Evolutionary conservation across 768 basidiomycete species (phyloP).

Genomic region (Aureoboletus auriporus): DNA sequence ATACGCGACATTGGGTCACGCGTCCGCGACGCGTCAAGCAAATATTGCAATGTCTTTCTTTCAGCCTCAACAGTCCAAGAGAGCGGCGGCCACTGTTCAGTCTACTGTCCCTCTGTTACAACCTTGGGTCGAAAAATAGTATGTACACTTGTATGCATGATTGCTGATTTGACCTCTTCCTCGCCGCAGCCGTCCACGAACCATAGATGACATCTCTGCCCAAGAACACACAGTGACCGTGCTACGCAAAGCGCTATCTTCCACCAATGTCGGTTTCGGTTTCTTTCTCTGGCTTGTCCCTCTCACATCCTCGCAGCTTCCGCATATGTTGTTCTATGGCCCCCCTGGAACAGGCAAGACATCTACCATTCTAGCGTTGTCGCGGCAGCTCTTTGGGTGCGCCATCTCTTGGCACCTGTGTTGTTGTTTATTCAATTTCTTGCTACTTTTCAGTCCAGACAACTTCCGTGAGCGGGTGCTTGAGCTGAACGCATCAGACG

Average conservation of each 20-base stretch:
- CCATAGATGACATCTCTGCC: constrained; percentile 95
- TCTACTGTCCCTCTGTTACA: constrained; percentile 56
- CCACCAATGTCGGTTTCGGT: constrained; percentile 69
- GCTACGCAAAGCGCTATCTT: constrained; percentile 83
- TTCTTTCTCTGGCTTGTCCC: not conserved
- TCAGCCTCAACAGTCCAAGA: constrained; percentile 40
- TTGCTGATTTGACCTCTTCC: constrained; percentile 3
- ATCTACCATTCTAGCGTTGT: constrained; percentile 91
- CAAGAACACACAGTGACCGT: constrained; percentile 97
- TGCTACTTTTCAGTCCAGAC: constrained; percentile 63
- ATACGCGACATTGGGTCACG: constrained; percentile 42
- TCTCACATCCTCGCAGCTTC: constrained; percentile 57
- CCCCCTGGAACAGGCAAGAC: constrained; percentile 99
- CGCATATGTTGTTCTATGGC: constrained; percentile 99
- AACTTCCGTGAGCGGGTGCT: constrained; percentile 91
- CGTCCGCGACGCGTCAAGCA: constrained; percentile 41
- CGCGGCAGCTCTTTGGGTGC: constrained; percentile 92
- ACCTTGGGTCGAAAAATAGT: constrained; percentile 99
- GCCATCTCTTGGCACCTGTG: constrained; percentile 17
- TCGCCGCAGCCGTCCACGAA: constrained; percentile 79
- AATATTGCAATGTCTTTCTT: constrained; percentile 62
- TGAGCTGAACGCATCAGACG: constrained; percentile 97
- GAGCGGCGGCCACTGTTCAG: constrained; percentile 40
- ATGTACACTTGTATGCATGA: constrained; percentile 19
- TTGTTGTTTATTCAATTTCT: constrained; percentile 1